Conservation (phyloP, 1,284 basidiomycete species). For the Boletus sp. region DNA sequence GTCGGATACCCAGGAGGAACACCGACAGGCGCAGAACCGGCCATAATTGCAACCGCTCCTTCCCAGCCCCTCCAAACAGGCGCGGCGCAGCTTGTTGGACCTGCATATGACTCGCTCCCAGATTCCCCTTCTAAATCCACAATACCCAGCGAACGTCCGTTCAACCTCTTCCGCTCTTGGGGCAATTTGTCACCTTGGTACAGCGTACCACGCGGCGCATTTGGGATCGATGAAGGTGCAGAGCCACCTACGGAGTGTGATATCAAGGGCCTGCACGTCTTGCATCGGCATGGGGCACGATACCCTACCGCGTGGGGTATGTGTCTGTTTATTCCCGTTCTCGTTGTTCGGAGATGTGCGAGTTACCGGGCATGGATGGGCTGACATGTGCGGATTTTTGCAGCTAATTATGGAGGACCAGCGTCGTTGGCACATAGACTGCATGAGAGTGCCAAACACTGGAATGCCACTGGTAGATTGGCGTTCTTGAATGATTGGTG, state of each 20-base stretch:
- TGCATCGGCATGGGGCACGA: slow-evolving; percentile 78
- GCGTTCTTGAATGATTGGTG: slow-evolving; percentile 76
- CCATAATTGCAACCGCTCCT: slow-evolving; percentile 73
- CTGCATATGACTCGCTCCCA: slow-evolving; percentile 27
- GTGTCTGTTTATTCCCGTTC: slow-evolving; percentile 21
- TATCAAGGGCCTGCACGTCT: slow-evolving; percentile 69
- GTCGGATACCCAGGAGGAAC: slow-evolving; percentile 81
- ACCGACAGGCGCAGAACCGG: slow-evolving; percentile 81
- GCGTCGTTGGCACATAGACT: slow-evolving; percentile 57
- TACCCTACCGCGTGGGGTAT: slow-evolving; percentile 73
- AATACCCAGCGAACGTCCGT: slow-evolving; percentile 31
- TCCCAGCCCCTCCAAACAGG: slow-evolving; percentile 70
- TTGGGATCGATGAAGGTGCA: slow-evolving; percentile 71
- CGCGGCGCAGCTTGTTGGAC: slow-evolving; percentile 60
- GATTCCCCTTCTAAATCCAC: slow-evolving; percentile 4
- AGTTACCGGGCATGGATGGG: neutral
- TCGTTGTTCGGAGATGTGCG: neutral
- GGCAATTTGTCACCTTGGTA: slow-evolving; percentile 86
- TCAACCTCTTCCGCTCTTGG: slow-evolving; percentile 73
- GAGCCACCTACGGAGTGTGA: slow-evolving; percentile 65
- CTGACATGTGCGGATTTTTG: slow-evolving; percentile 9
- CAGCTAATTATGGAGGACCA: slow-evolving; percentile 66
- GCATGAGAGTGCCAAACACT: slow-evolving; percentile 48
- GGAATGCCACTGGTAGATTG: slow-evolving; percentile 62
- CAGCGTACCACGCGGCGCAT: slow-evolving; percentile 62